phyloP scores from a whole-genome alignment of 1,284 basidiomycete genomes.

The Tetrapyrgos nigripes region DNA sequence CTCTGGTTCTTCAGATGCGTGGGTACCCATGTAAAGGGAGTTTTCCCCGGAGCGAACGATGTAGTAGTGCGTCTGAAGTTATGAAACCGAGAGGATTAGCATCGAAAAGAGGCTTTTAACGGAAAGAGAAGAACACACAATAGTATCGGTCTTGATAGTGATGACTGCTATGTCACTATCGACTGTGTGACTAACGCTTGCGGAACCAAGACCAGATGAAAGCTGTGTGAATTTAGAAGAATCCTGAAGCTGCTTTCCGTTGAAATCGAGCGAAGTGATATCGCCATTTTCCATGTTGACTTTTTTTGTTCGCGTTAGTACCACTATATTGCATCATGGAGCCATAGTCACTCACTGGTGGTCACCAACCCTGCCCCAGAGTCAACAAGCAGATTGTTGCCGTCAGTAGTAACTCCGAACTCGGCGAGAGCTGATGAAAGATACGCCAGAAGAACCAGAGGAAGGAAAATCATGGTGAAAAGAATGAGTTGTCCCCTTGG shows the following conservation, averaged over 20 bases:
- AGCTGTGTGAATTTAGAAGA: conserved; percentile 51
- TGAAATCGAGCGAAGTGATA: conserved; percentile 51
- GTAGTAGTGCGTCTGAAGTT: conserved; percentile 47
- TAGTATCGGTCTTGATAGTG: conserved; percentile 48
- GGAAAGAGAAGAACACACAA: conserved; percentile 34
- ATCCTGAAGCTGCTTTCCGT: conserved; percentile 53
- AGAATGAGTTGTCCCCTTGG: too few relatives aligned
- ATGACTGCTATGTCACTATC: conserved; percentile 45
- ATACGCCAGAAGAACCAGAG: conserved; percentile 17
- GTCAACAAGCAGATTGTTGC: conserved; percentile 48
- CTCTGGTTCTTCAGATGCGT: conserved; percentile 47
- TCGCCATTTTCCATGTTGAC: conserved; percentile 51
- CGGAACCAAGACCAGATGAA: conserved; percentile 48
- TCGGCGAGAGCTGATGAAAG: conserved; percentile 44
- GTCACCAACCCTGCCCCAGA: conserved; percentile 52
- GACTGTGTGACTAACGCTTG: conserved; percentile 44
- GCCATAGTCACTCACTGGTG: conserved; percentile 44
- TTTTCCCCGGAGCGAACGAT: conserved; percentile 48
- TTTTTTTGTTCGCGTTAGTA: conserved; percentile 18
- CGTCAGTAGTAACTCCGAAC: conserved; percentile 51
- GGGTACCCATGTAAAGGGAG: conserved; percentile 51
- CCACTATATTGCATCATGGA: not conserved
- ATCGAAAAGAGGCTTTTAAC: not conserved
- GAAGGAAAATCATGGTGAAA: not conserved
- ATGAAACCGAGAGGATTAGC: not conserved